Percentiles rank a stretch among this genome's conserved stretches.
Evolutionary conservation across 2,329 filamentous ascomycete species (phyloP).

Genomic region (Aspergillus floridensis): DNA sequence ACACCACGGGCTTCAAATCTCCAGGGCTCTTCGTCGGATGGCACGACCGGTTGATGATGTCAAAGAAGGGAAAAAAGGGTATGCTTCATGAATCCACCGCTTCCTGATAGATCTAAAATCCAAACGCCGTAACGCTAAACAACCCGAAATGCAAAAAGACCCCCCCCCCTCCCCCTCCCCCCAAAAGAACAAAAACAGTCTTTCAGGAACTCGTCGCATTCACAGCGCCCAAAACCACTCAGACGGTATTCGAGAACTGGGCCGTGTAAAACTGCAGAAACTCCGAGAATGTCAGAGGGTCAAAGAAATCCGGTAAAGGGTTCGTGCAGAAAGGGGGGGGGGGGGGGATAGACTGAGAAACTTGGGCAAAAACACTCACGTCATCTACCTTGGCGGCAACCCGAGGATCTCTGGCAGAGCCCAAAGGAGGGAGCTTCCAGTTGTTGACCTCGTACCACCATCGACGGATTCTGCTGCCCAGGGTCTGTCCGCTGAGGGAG

Average conservation of each 20-base stretch:
- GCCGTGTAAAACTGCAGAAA: conserved; percentile 38
- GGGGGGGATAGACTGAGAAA: neutral
- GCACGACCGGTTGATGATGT: neutral
- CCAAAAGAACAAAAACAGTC: neutral
- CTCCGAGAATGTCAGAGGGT: conserved; percentile 31
- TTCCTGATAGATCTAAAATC: neutral
- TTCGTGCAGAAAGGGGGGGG: neutral
- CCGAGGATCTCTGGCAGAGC: conserved; percentile 28
- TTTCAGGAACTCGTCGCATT: neutral
- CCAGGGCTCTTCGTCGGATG: neutral
- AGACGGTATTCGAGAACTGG: conserved; percentile 33
- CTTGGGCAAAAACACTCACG: conserved; percentile 31
- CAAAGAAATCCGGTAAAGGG: neutral
- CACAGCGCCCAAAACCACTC: neutral
- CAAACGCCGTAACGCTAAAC: conserved; percentile 14
- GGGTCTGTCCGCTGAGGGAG: conserved; percentile 69
- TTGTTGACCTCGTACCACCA: conserved; percentile 98
- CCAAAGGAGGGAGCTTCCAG: conserved; percentile 65
- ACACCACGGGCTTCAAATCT: neutral
- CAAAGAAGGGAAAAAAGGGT: neutral
- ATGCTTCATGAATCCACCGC: neutral
- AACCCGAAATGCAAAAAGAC: conserved; percentile 15
- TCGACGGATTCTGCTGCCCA: conserved; percentile 73
- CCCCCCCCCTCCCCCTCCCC: neutral
- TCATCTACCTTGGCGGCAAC: conserved; percentile 44